Evolutionary conservation across 331 rosid genomes (phyloP), one percentile per base, ranked within the genome.

Genomic region (Rosa hybrid): DNA sequence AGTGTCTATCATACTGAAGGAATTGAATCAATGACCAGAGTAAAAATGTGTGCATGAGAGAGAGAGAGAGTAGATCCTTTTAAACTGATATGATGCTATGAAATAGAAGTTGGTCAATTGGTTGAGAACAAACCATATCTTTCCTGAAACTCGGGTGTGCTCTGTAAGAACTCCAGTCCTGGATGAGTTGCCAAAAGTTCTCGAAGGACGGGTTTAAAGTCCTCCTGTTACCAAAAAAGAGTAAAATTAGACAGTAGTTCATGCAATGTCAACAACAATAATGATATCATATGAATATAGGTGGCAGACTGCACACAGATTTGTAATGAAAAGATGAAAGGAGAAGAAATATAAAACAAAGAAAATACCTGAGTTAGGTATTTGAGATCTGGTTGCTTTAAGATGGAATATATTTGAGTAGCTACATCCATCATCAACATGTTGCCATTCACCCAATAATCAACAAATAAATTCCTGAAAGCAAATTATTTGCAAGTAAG

Each of bases 131-230:
- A 88, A 96, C 99, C 99, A 65, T 93, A 96, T 96, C 99, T 92
- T 84, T 96, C 99, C 88, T 96, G 99, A 91, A 96, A 96, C 88
- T 96, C 99, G 49, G 97, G 99, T 48, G 99, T 96, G 82, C 97
- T 87, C 88, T 93, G 99, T 82, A 96, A 88, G 88, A 96, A 96
- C 86, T 96, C 99, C 84, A 96, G 81, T 84, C 99, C 99, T 34
- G 99, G 97, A 85, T 96, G 99, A 77, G 95, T 87, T 56, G 97
- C 92, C 94, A 96, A 91, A 81, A 96, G 97, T 87, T 96, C 99
- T 49, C 92, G 91, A 72, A 96, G 94, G 79, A 96, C 89, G 17
- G 98, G 95, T 88, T 96, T 96, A 85, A 96, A 96, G 84, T 93
- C 99, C 86, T 96, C 97, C 99, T 96, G 85, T 59, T 69, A 85